Evolutionary conservation across 2,329 filamentous ascomycete species (phyloP), one percentile per base, ranked within the genome.

Genomic region (Alternaria brassicicola): DNA sequence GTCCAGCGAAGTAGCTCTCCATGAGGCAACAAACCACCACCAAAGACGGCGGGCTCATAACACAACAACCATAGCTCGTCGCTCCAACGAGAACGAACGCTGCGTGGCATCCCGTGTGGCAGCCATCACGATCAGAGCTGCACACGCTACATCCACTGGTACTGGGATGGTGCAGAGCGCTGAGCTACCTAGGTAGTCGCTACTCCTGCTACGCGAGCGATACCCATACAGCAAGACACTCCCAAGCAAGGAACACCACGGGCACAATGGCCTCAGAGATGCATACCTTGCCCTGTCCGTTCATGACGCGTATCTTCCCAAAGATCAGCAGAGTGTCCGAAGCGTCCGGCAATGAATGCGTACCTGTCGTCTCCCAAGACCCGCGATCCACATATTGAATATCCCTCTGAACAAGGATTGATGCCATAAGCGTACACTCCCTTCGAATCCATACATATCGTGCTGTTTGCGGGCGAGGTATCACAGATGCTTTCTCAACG

Each of bases 401-500:
- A 12, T 47, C 43, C 19, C 7, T 33, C 19, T 33, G 43, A 3
- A 47, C 8, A 13, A 33, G 0, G 9, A 47, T 33, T 6, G 23
- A 23, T 7, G 28, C 43, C 12, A 47, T 15, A 6, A 33, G 43
- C 4, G 19, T 4, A 47, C 10, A 33, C 2, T 47, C 19, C 7
- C 43, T 47, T 6, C 28, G 19, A 3, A 47, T 1, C 17, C 10
- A 12, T 2, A 12, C 28, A n/a, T 12, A 7, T 2, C n/a, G 28
- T 3, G n/a, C 2, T 1, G 19, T 0, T 4, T 31, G 3, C 10
- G 9, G 3, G 19, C 3, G 17, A n/a, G 2, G 13, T 13, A 12
- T 2, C 7, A 6, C 7, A 0, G 19, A 15, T 2, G 13, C 6
- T 2, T 3, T 2, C 3, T 33, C 43, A 2, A 47, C 1, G 6